phyloP scores from a whole-genome alignment of 1,139 yeast genomes.

The Taiozyma sp. region DNA sequence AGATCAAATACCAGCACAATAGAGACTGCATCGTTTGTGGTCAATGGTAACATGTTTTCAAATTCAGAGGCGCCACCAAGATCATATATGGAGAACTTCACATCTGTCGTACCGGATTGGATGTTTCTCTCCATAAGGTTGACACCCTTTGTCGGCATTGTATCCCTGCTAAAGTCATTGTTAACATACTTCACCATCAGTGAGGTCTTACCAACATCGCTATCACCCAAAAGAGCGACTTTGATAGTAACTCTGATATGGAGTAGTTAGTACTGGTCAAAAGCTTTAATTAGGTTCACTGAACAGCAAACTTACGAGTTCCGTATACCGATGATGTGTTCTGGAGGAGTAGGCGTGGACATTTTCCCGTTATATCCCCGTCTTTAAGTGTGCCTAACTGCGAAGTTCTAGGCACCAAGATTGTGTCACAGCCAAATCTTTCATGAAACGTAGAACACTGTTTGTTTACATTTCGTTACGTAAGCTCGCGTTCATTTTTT shows the following conservation, averaged over 20 bases:
- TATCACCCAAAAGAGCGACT: conserved; percentile 94
- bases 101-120: conserved; percentile 81
- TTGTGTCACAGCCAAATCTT: not conserved
- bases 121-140: conserved; percentile 93
- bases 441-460: not conserved
- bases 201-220: conserved; percentile 97
- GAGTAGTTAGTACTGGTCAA: not conserved
- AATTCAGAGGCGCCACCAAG: conserved; percentile 96
- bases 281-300: not conserved
- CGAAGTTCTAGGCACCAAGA: not conserved
- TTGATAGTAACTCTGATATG: conserved; percentile 40
- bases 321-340: conserved; percentile 15
- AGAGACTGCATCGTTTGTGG: conserved; percentile 92
- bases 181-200: conserved; percentile 96
- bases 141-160: conserved; percentile 92
- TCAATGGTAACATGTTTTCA: conserved; percentile 93
- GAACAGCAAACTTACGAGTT: conserved; percentile 13
- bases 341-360: conserved; percentile 17
- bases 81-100: conserved; percentile 94
- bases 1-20: conserved; percentile 89
- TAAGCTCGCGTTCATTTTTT: conserved; percentile 4
- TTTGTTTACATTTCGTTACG: conserved; percentile 14
- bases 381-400: not conserved
- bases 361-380: conserved; percentile 1
- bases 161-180: conserved; percentile 87